These are phyloP conservation scores for Glonium stellatum DNA, from an alignment of 495 filamentous ascomycete species.

Conservation along the genomic window DNA sequence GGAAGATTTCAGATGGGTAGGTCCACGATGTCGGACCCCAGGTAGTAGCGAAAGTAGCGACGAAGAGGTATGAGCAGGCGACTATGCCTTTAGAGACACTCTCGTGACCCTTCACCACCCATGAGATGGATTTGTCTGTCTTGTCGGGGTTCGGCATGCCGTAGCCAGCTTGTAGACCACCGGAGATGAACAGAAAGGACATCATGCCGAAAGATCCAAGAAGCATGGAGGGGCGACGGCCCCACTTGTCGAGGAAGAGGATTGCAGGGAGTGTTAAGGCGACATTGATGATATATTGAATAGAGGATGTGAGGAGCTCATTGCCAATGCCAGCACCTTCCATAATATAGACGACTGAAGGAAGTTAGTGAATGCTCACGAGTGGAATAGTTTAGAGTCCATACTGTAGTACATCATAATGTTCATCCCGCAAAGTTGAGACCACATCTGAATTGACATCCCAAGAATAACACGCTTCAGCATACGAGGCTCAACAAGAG, in stretches of 20 bases:
- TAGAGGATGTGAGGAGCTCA: conserved; percentile 60
- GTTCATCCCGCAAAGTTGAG: conserved; percentile 67
- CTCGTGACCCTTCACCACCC: conserved; percentile 23
- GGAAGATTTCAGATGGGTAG: conserved; percentile 62
- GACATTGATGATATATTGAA: conserved; percentile 76
- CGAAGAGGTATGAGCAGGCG: conserved; percentile 59
- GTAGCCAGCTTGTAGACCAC: conserved; percentile 27
- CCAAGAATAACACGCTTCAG: conserved; percentile 62
- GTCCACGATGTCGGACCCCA: conserved; percentile 56
- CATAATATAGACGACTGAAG: conserved; percentile 71
- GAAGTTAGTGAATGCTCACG: conserved; percentile 42
- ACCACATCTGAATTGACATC: conserved; percentile 73
- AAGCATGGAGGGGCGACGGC: conserved; percentile 29
- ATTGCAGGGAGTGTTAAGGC: conserved; percentile 56
- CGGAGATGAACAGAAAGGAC: conserved; percentile 30
- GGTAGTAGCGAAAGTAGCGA: conserved; percentile 54
- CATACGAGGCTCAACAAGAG: conserved; percentile 56
- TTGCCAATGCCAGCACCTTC: conserved; percentile 54
- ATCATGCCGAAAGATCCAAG: conserved; percentile 32
- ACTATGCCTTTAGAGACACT: conserved; percentile 47
- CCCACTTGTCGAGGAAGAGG: conserved; percentile 33
- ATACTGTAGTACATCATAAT: conserved; percentile 47
- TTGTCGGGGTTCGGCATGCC: conserved; percentile 23
- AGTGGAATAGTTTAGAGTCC: conserved; percentile 19
- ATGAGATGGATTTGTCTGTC: conserved; percentile 21